phyloP scores from a whole-genome alignment of 2,329 filamentous ascomycete genomes.

The Aspergillus sergii region DNA sequence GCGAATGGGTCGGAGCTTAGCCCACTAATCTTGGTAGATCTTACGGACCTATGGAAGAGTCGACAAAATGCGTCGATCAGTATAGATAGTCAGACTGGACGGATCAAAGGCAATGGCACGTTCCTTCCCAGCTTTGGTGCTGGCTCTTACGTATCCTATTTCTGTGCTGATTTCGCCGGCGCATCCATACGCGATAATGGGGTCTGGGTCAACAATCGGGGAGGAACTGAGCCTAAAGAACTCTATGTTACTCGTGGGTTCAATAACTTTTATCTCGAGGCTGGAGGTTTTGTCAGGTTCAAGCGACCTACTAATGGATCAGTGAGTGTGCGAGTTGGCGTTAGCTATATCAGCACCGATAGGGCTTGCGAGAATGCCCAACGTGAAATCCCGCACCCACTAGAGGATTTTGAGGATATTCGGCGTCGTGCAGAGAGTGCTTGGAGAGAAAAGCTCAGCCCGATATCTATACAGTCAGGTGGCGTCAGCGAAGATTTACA shows the following conservation, averaged over 20 bases:
- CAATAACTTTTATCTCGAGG: constrained; percentile 60
- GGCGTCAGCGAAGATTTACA: constrained; percentile 33
- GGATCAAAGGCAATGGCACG: constrained; percentile 63
- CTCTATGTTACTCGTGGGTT: constrained; percentile 59
- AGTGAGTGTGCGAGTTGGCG: constrained; percentile 64
- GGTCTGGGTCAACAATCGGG: constrained; percentile 64
- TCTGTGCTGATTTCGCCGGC: constrained; percentile 68
- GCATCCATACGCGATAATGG: constrained; percentile 61
- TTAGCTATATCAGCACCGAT: constrained; percentile 68
- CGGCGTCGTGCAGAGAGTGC: constrained; percentile 3
- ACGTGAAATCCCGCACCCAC: constrained; percentile 58
- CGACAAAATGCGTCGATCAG: constrained; percentile 60
- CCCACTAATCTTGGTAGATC: constrained; percentile 66
- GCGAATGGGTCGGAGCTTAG: constrained; percentile 27
- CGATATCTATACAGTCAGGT: constrained; percentile 23
- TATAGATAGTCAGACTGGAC: constrained; percentile 59
- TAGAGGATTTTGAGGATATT: constrained; percentile 50
- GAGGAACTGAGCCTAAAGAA: constrained; percentile 55
- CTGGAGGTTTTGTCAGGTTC: constrained; percentile 68
- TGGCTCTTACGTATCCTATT: constrained; percentile 61
- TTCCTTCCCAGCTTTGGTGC: constrained; percentile 68
- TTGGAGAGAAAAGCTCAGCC: constrained; percentile 50
- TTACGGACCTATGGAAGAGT: constrained; percentile 65
- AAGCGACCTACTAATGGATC: constrained; percentile 50
- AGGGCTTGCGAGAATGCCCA: constrained; percentile 70